Percentiles rank a stretch among this genome's conserved stretches.
Evolutionary conservation across 2,329 filamentous ascomycete species (phyloP).

Genomic region (Epichloe amarillans): DNA sequence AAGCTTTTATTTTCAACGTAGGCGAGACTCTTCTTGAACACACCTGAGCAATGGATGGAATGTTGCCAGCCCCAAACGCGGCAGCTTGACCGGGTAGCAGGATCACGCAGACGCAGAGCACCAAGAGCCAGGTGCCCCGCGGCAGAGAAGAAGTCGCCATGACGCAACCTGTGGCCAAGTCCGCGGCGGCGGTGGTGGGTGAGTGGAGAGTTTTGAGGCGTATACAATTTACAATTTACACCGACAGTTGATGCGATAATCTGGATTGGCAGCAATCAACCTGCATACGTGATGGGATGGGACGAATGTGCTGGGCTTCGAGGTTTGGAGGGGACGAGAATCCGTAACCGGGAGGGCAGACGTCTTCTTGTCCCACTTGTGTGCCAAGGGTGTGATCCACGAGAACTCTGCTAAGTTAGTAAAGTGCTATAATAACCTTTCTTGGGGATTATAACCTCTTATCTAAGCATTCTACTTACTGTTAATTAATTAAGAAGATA

Average conservation of each 20-base stretch:
- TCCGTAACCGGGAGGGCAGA: neutral
- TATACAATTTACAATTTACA: neutral
- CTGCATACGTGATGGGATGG: neutral
- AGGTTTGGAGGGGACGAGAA: neutral
- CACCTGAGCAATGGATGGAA: slow-evolving; percentile 46
- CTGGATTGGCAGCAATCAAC: neutral
- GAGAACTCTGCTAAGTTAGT: too few species aligned
- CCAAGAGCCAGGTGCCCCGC: slow-evolving; percentile 38
- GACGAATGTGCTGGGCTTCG: neutral
- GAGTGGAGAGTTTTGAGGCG: neutral
- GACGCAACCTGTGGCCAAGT: slow-evolving; percentile 12
- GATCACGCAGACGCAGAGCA: slow-evolving; percentile 39
- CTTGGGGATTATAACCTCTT: too few species aligned
- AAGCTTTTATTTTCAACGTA: neutral
- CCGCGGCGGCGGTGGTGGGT: neutral
- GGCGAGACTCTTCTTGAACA: slow-evolving; percentile 3
- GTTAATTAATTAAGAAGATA: too few species aligned
- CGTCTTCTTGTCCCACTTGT: too few species aligned
- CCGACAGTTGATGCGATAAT: neutral
- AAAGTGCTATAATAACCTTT: too few species aligned
- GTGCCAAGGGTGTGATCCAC: too few species aligned
- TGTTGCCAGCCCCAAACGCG: slow-evolving; percentile 59
- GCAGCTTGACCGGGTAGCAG: slow-evolving; percentile 41
- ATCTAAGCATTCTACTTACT: too few species aligned
- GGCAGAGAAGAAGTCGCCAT: slow-evolving; percentile 36